Evolutionary conservation across 176 grass and related monocot genomes (phyloP).

Genomic region (sorghum (Sorghum bicolor)): Sorghum_bicolor_NCBIv3 NC_012870.2:63606001-63606500

Average conservation of each 20-base stretch:
- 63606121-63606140: neutral
- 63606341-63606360: slow-evolving; percentile 72
- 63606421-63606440: slow-evolving; percentile 59
- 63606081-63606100: neutral
- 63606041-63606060: neutral
- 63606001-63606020: neutral
- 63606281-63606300: slow-evolving; percentile 96
- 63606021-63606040: neutral
- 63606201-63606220: slow-evolving; percentile 5
- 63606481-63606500: slow-evolving; percentile 68
- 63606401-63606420: slow-evolving; percentile 46
- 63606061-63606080: neutral
- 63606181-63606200: neutral
- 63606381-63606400: slow-evolving; percentile 39
- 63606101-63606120: neutral
- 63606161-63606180: neutral
- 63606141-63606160: neutral
- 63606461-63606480: slow-evolving; percentile 55
- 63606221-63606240: neutral
- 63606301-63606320: slow-evolving; percentile 74
- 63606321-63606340: slow-evolving; percentile 66
- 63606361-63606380: slow-evolving; percentile 56
- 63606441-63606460: slow-evolving; percentile 63
- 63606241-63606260: slow-evolving; percentile 17
- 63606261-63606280: slow-evolving; percentile 93